These are phyloP conservation scores for Fusarium sp. DNA, from an alignment of 2,329 filamentous ascomycete species.

Conservation along the genomic window DNA sequence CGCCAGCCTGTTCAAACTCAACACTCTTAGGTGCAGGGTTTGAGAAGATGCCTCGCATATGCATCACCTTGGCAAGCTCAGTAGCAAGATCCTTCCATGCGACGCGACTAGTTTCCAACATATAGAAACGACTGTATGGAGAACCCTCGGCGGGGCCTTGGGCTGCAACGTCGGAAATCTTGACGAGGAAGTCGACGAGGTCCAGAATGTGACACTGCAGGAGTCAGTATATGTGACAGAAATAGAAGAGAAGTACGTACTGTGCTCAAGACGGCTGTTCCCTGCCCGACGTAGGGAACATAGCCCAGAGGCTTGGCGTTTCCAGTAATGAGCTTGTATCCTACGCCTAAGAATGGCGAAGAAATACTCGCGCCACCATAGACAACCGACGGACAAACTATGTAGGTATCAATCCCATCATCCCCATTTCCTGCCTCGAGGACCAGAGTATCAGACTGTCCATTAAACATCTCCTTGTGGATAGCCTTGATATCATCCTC, in stretches of 20 bases:
- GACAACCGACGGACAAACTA: neutral
- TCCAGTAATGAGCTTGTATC: neutral
- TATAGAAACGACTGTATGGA: constrained; percentile 9
- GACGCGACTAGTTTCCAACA: constrained; percentile 1
- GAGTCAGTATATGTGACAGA: neutral
- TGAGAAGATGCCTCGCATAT: neutral
- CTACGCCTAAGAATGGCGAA: neutral
- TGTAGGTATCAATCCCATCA: neutral
- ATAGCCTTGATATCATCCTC: constrained; percentile 11
- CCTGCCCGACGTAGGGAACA: constrained; percentile 3
- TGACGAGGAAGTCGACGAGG: neutral
- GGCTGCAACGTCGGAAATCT: neutral
- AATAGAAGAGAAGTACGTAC: neutral
- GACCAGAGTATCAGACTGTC: neutral
- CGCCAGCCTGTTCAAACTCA: neutral
- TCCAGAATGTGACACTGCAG: neutral
- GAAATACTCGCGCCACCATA: neutral
- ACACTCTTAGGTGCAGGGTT: neutral
- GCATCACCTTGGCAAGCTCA: neutral
- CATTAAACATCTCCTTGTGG: constrained; percentile 15
- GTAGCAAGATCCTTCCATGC: constrained; percentile 6
- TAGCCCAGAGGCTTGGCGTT: neutral
- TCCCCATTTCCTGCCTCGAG: neutral
- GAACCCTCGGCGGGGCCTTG: neutral
- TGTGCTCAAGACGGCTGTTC: neutral